phyloP scores from a whole-genome alignment of 306 rosid species.

The Albizia julibrissin region DNA sequence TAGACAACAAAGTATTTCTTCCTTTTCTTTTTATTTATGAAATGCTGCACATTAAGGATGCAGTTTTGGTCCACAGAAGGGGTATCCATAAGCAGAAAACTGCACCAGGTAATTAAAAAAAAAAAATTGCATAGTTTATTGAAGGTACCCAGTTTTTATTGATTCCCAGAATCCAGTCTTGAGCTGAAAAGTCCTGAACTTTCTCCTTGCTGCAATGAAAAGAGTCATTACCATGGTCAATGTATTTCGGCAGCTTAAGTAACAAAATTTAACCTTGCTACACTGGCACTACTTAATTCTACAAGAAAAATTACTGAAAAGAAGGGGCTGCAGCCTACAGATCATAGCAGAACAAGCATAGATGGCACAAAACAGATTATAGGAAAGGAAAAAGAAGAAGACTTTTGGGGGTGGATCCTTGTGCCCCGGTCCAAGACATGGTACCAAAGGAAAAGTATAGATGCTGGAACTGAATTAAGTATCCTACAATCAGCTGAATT shows the following conservation, averaged over 20 bases:
- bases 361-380: neutral
- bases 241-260: neutral
- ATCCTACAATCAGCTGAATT: neutral
- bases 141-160: conserved; percentile 83
- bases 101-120: neutral
- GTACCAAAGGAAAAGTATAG: neutral
- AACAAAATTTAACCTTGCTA: neutral
- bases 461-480: neutral
- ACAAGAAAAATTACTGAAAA: neutral
- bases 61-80: neutral
- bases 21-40: neutral
- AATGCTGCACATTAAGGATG: neutral
- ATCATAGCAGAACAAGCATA: neutral
- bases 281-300: neutral
- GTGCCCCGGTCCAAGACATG: neutral
- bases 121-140: neutral
- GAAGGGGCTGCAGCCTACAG: neutral
- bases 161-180: conserved; percentile 92
- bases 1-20: neutral
- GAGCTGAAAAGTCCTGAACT: conserved; percentile 54
- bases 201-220: conserved; percentile 54
- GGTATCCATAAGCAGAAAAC: neutral
- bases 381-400: neutral
- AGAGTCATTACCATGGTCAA: conserved; percentile 8
- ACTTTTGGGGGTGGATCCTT: neutral